Conservation (phyloP, 495 filamentous ascomycete genomes). For the Penicillium longicatenatum region DNA sequence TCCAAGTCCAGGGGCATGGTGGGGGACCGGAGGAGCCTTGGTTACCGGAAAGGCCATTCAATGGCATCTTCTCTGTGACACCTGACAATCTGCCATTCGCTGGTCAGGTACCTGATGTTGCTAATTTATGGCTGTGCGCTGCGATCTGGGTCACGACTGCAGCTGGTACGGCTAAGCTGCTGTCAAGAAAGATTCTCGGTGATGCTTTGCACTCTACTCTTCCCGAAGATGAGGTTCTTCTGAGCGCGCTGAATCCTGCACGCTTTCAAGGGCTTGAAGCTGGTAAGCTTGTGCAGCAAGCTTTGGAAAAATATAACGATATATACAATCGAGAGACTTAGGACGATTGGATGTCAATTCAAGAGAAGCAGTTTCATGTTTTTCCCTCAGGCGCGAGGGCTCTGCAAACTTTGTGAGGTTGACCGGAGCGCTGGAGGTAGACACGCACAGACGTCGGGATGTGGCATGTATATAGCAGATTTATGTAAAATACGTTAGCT, state of each 20-base stretch:
- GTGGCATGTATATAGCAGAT: too few species aligned
- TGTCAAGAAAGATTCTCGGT: slow-evolving; percentile 25
- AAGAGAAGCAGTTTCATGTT: too few species aligned
- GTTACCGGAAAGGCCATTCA: slow-evolving; percentile 20
- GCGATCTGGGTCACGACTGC: slow-evolving; percentile 42
- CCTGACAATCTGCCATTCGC: slow-evolving; percentile 41
- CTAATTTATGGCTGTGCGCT: slow-evolving; percentile 33
- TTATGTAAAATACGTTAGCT: too few species aligned
- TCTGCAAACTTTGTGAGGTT: too few species aligned
- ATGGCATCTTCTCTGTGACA: slow-evolving; percentile 41
- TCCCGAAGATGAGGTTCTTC: slow-evolving; percentile 19
- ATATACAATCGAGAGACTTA: slow-evolving; percentile 30
- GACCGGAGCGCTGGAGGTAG: too few species aligned
- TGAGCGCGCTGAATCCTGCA: slow-evolving; percentile 28
- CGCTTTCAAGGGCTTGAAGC: slow-evolving; percentile 33
- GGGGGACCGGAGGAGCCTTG: slow-evolving; percentile 6
- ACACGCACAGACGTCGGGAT: too few species aligned
- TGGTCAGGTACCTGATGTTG: slow-evolving; percentile 22
- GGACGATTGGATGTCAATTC: too few species aligned
- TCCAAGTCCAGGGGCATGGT: slow-evolving; percentile 11
- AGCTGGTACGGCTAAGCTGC: slow-evolving; percentile 34
- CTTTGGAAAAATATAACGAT: slow-evolving; percentile 34
- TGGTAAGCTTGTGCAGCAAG: slow-evolving; percentile 21
- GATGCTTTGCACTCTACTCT: not conserved
- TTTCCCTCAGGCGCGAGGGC: too few species aligned